Evolutionary conservation across 352 stramenopile genomes (phyloP), one percentile per base, ranked within the genome.

Genomic region (Globisporangium carolinianum): DNA sequence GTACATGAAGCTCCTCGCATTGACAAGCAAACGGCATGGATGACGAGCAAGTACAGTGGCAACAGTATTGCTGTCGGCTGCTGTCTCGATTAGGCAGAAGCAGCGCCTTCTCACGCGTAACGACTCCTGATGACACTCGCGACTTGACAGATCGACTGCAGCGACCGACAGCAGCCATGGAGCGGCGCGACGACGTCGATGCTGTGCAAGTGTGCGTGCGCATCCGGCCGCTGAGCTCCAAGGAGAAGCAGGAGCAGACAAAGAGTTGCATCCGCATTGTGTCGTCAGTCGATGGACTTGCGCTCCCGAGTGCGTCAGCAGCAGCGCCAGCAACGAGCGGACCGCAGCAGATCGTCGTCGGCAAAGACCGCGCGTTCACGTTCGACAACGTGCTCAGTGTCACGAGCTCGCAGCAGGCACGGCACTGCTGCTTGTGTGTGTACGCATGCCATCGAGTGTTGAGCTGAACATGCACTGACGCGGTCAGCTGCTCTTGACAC

Each of bases 371-470:
- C 15, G 72, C 77, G 46, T 97, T 96, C 65, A 96, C 89, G 36
- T 97, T 96, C 48, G 89, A 97, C 62, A 80, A 87, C 15, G 82
- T 96, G 12, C 86, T 96, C 45, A 86, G 86, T 0, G 63, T 87
- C 18, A 73, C 73, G 9, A 90, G 76, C 50, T 71, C 67, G 6
- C 89, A 97, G 63, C 57, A 69, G 64, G 82, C 87, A 61, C 35
- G 66, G 37, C 24, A 32, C 24, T 32, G 24, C 24, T 32, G 24
- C 3, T 32, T 32, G 24, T 32, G 24, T 32, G 24, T 32, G 24
- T 32, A 32, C 24, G 24, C 24, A 32, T 32, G 24, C 24, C 24
- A 3, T 32, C 24, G 24, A 32, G 24, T 32, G 24, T 32, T 32
- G 24, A 32, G 24, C 24, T 32, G 24, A 32, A 32, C 24, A 32